Base-by-base conservation (phyloP, 2,329 filamentous ascomycete genomes). In the Cladosporium sp. region DNA sequence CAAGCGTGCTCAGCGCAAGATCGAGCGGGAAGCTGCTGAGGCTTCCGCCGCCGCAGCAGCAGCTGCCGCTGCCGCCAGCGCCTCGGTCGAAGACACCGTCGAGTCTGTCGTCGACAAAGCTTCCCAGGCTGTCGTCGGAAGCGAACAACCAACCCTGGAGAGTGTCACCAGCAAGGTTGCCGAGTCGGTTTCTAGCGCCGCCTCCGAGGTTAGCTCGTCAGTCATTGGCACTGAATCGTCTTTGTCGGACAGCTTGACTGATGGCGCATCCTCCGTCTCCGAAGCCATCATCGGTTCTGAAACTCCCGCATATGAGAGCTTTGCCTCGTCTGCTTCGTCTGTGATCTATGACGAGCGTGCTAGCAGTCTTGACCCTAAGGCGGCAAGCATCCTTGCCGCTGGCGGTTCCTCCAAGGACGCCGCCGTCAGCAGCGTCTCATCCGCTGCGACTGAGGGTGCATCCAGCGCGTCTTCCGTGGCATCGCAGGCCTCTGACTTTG, bases 31-130 rank as follows among this genome's bases (percentile, higher is more conserved):
- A 25, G 39, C 55, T 18, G 57, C 53, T 4, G 60, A 64, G 12
- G 59, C 61, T 48, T 56, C 60, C 11, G 58, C 57, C 3, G 55
- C 57, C 7, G 61, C 61, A n/a, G 61, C 66, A 15, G 60, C 69
- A 12, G 66, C 67, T 35, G 64, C 69, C 36, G 55, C 64, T 41
- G 62, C 62, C 15, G 50, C 65, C 13, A 43, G 55, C 7, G 64
- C 62, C 16, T 61, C 62, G 30, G 61, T 62, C 41, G 64, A 67
- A 48, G 67, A 64, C 16, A 61, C 59, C 16, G 58, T 65, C 5
- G 67, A 71, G 53, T 67, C 66, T 12, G 61, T 62, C 4, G 72
- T 73, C 3, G 78, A 74, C 43, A 69, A 76, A 55, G 76, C 73
- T 7, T 80, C 80, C 39, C 29, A 42, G 30, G 49, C 49, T 36